A percentile compares a stretch with the other conserved stretches of the same genome.
Conservation (phyloP, 805 yeast species). For the Ogataea populi-albae region DNA sequence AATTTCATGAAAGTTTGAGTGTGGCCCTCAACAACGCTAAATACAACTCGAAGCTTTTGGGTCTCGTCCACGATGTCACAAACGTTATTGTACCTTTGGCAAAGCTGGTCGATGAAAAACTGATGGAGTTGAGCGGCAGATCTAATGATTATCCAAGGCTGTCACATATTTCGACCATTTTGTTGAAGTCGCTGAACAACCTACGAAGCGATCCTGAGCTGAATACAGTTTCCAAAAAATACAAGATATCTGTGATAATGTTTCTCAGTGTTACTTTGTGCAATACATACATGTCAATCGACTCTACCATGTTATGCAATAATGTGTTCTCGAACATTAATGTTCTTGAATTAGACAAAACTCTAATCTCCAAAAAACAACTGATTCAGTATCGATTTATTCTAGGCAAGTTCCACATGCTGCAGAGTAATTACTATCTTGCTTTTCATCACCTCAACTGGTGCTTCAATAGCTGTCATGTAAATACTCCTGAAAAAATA, state of each 20-base stretch:
- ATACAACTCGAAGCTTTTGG: constrained; percentile 37
- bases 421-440: constrained; percentile 47
- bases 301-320: constrained; percentile 55
- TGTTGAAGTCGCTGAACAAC: constrained; percentile 49
- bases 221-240: constrained; percentile 28
- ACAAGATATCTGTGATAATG: constrained; percentile 46
- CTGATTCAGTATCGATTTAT: constrained; percentile 52
- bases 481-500: constrained; percentile 26
- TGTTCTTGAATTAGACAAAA: constrained; percentile 43
- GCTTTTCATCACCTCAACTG: constrained; percentile 49
- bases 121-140: constrained; percentile 37
- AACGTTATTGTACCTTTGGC: constrained; percentile 44
- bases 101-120: constrained; percentile 38
- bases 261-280: constrained; percentile 50
- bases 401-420: constrained; percentile 50
- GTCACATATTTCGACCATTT: constrained; percentile 45
- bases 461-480: constrained; percentile 41
- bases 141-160: constrained; percentile 39
- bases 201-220: constrained; percentile 44
- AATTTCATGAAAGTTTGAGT: constrained; percentile 45
- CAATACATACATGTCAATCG: constrained; percentile 48
- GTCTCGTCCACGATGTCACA: constrained; percentile 37
- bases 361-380: constrained; percentile 40
- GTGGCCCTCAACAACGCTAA: constrained; percentile 46
- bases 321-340: constrained; percentile 62